Evolutionary conservation across 768 basidiomycete genomes (phyloP).

Genomic region (Lenzites betulinus): DNA sequence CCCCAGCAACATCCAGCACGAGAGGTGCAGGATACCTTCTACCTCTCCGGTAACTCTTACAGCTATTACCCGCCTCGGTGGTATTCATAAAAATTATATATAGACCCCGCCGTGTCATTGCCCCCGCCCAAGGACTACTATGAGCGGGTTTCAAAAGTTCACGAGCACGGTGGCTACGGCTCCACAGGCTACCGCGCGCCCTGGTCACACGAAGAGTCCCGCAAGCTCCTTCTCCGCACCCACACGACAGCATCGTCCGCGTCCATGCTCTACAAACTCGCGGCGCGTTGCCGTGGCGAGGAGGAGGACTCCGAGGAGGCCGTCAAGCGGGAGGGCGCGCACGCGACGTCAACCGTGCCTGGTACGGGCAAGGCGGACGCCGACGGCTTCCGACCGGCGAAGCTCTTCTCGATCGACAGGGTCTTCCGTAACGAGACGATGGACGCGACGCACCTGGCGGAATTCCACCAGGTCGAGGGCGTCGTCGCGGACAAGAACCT

Average conservation of each 20-base stretch:
- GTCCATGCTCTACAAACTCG: slow-evolving; percentile 91
- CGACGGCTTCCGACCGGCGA: slow-evolving; percentile 88
- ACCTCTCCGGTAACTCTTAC: slow-evolving; percentile 74
- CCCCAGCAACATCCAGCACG: slow-evolving; percentile 99
- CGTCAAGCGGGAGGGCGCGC: slow-evolving; percentile 29
- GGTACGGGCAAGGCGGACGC: slow-evolving; percentile 31
- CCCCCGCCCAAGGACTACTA: slow-evolving; percentile 83
- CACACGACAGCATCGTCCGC: slow-evolving; percentile 97
- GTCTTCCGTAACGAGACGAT: slow-evolving; percentile 99
- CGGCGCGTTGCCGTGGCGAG: slow-evolving; percentile 77
- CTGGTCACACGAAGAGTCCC: slow-evolving; percentile 91
- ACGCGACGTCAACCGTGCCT: slow-evolving; percentile 40
- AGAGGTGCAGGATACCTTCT: slow-evolving; percentile 98
- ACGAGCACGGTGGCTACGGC: slow-evolving; percentile 86
- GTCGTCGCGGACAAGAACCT: slow-evolving; percentile 94
- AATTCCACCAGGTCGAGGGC: slow-evolving; percentile 99
- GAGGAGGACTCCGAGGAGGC: slow-evolving; percentile 33
- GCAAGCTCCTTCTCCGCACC: slow-evolving; percentile 89
- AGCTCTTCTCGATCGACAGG: slow-evolving; percentile 95
- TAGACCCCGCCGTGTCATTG: slow-evolving; percentile 80
- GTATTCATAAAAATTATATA: background rate
- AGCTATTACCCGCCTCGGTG: background rate
- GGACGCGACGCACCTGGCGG: slow-evolving; percentile 97
- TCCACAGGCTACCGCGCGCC: slow-evolving; percentile 97
- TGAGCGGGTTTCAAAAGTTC: slow-evolving; percentile 77